phyloP scores from a whole-genome alignment of 768 basidiomycete species.

The Pleurotus djamor region DNA sequence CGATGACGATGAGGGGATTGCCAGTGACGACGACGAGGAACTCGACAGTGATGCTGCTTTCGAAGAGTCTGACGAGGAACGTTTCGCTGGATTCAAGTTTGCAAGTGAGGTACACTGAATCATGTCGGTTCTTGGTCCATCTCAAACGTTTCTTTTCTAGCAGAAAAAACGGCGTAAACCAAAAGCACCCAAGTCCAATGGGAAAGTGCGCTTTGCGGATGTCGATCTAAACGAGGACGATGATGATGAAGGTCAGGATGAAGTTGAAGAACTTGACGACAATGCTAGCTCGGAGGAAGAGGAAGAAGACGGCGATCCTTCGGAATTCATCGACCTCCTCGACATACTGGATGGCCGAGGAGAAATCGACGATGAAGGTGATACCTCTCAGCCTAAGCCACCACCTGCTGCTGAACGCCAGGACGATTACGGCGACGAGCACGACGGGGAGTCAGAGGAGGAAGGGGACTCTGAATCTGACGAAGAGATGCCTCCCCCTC shows the following conservation, averaged over 20 bases:
- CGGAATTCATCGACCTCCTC: slow-evolving; percentile 56
- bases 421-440: not conserved
- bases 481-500: slow-evolving; percentile 30
- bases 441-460: slow-evolving; percentile 12
- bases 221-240: slow-evolving; percentile 69
- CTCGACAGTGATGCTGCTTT: slow-evolving; percentile 84
- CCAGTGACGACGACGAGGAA: slow-evolving; percentile 78
- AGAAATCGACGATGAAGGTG: slow-evolving; percentile 41
- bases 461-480: slow-evolving; percentile 32
- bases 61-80: slow-evolving; percentile 77
- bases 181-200: slow-evolving; percentile 17
- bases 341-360: slow-evolving; percentile 68
- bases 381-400: slow-evolving; percentile 18
- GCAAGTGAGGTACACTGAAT: slow-evolving; percentile 34
- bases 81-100: slow-evolving; percentile 62
- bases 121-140: slow-evolving; percentile 8
- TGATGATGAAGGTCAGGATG: slow-evolving; percentile 15
- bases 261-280: slow-evolving; percentile 15
- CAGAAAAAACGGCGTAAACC: slow-evolving; percentile 19
- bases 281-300: slow-evolving; percentile 35
- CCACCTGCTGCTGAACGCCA: slow-evolving; percentile 5
- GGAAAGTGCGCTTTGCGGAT: slow-evolving; percentile 44
- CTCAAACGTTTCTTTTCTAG: not conserved
- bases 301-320: slow-evolving; percentile 32
- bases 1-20: slow-evolving; percentile 52